phyloP scores from a whole-genome alignment of 2,329 filamentous ascomycete species.

The Thielaviopsis musarum region DNA sequence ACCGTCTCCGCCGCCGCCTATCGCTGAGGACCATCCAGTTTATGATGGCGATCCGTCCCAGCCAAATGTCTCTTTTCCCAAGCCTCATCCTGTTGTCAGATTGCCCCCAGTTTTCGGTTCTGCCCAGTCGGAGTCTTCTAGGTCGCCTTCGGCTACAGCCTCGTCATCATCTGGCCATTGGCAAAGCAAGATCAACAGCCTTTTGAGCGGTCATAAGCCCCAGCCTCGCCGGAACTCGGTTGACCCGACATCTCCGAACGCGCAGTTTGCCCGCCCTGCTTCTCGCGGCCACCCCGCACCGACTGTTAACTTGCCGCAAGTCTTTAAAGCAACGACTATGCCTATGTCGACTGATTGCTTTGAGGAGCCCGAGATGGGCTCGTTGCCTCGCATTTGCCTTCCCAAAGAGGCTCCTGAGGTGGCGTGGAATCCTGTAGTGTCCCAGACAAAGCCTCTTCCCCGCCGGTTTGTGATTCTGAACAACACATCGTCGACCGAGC shows the following conservation, averaged over 20 bases:
- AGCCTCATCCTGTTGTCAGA: conserved; percentile 59
- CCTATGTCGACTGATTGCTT: conserved; percentile 66
- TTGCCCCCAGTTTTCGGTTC: conserved; percentile 42
- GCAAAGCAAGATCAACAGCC: conserved; percentile 71
- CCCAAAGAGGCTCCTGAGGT: conserved; percentile 44
- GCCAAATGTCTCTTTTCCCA: conserved; percentile 54
- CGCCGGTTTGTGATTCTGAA: conserved; percentile 30
- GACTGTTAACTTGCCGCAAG: neutral
- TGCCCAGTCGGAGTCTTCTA: neutral
- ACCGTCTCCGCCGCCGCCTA: conserved; percentile 56
- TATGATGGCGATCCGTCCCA: conserved; percentile 49
- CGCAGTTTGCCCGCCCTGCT: neutral
- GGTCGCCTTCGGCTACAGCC: neutral
- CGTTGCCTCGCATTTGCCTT: conserved; percentile 53
- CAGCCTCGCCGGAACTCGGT: conserved; percentile 3
- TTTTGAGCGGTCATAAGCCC: conserved; percentile 40
- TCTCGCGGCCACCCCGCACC: neutral
- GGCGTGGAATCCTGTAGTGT: conserved; percentile 43
- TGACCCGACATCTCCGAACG: neutral
- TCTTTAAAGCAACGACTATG: conserved; percentile 22
- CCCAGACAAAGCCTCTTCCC: conserved; percentile 37
- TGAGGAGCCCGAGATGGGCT: conserved; percentile 66
- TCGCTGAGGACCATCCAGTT: conserved; percentile 52
- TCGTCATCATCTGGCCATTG: conserved; percentile 25
- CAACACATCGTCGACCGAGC: conserved; percentile 20